These are phyloP conservation scores for Trichocladium antarcticum DNA, from an alignment of 495 filamentous ascomycete genomes.

Conservation along the genomic window DNA sequence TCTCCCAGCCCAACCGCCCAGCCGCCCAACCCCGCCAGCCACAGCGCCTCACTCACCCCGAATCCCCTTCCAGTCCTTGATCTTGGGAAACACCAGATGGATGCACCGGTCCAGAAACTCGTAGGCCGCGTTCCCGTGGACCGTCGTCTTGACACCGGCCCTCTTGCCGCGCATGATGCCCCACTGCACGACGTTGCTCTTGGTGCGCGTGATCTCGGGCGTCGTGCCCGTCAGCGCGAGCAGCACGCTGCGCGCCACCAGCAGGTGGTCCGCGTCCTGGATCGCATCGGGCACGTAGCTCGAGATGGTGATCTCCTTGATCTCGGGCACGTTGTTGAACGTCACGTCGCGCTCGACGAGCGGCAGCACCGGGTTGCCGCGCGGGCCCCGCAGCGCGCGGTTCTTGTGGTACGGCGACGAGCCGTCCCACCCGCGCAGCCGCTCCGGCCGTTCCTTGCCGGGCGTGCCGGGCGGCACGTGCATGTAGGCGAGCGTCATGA, in stretches of 20 bases:
- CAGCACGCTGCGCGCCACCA: conserved; percentile 70
- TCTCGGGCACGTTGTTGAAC: conserved; percentile 74
- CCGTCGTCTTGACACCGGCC: conserved; percentile 55
- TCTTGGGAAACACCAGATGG: conserved; percentile 79
- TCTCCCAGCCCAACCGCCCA: not conserved
- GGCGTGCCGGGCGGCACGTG: conserved; percentile 66
- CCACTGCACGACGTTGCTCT: conserved; percentile 55
- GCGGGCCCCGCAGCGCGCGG: conserved; percentile 68
- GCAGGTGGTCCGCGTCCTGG: conserved; percentile 54
- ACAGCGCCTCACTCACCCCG: conserved; percentile 52
- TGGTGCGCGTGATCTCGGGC: conserved; percentile 55
- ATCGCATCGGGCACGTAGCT: conserved; percentile 52
- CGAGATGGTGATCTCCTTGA: conserved; percentile 71
- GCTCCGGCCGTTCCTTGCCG: conserved; percentile 49
- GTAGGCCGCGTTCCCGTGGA: conserved; percentile 70
- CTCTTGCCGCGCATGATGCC: conserved; percentile 42
- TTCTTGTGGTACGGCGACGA: conserved; percentile 89
- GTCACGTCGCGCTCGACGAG: conserved; percentile 66
- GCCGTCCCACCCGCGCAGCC: conserved; percentile 79
- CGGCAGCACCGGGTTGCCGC: conserved; percentile 52
- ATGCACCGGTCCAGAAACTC: conserved; percentile 78
- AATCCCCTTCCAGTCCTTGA: conserved; percentile 89
- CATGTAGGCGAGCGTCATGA: conserved; percentile 77
- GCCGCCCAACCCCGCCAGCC: no score
- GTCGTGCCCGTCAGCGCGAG: conserved; percentile 79